Evolutionary conservation across 768 basidiomycete genomes (phyloP).

Genomic region (Agaricus blazei): DNA sequence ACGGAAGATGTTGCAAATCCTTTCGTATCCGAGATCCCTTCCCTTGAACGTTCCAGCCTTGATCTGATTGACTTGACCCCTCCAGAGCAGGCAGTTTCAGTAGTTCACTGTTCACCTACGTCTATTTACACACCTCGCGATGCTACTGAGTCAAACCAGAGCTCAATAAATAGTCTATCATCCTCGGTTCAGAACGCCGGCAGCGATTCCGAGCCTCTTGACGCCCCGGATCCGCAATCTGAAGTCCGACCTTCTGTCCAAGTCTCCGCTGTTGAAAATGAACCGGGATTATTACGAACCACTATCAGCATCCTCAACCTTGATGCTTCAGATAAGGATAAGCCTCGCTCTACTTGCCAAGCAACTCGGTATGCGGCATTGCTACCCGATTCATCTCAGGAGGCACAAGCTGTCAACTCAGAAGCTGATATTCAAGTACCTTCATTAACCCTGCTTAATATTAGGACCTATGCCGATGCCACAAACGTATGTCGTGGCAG

Average conservation of each 20-base stretch:
- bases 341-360: not conserved
- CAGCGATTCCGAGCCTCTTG: not conserved
- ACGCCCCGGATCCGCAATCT: not conserved
- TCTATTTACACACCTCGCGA: not conserved
- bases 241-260: not conserved
- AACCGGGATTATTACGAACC: not conserved
- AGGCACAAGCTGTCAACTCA: not conserved
- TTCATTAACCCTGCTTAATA: constrained; percentile 15
- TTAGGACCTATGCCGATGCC: constrained; percentile 34
- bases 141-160: not conserved
- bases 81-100: not conserved
- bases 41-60: not conserved
- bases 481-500: constrained; percentile 26
- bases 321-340: not conserved
- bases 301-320: not conserved
- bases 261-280: not conserved
- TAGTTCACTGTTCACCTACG: not conserved
- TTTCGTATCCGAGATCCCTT: not conserved
- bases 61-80: not conserved
- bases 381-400: not conserved
- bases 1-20: not conserved
- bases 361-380: not conserved
- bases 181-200: not conserved
- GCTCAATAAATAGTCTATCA: not conserved
- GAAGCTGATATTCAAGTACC: not conserved